Conservation (phyloP, 768 basidiomycete genomes). For the Serendipita indica region DNA sequence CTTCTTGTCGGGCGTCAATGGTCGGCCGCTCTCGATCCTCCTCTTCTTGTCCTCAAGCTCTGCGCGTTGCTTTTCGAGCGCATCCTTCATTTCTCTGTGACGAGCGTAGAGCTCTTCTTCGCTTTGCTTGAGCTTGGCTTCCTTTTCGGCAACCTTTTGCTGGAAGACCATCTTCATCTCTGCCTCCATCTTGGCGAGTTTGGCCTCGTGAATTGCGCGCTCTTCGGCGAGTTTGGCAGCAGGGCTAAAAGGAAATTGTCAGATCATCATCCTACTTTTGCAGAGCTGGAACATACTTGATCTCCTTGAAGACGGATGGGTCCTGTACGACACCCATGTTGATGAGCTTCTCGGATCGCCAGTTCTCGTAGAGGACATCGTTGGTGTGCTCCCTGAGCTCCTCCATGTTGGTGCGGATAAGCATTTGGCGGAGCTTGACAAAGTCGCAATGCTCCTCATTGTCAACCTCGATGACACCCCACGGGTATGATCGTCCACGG, state of each 20-base stretch:
- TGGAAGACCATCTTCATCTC: constrained; percentile 99
- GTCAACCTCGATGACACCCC: constrained; percentile 98
- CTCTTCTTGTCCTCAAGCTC: constrained; percentile 99
- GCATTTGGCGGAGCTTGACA: constrained; percentile 98
- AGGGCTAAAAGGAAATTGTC: constrained; percentile 40
- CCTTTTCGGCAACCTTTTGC: constrained; percentile 99
- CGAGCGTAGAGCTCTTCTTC: constrained; percentile 98
- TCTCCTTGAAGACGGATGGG: constrained; percentile 94
- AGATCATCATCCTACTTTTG: constrained; percentile 2
- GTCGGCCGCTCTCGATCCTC: constrained; percentile 85
- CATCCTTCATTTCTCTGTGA: constrained; percentile 99
- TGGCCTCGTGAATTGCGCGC: constrained; percentile 88
- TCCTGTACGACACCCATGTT: constrained; percentile 98
- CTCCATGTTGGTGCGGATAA: constrained; percentile 98
- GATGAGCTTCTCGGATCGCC: constrained; percentile 89
- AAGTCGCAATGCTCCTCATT: constrained; percentile 99
- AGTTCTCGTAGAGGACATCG: constrained; percentile 92
- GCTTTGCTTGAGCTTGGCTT: constrained; percentile 94
- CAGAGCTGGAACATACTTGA: constrained; percentile 57
- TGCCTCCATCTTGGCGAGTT: constrained; percentile 97
- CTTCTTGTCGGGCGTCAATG: constrained; percentile 81
- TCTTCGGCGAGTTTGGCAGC: constrained; percentile 94
- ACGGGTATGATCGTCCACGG: constrained; percentile 90
- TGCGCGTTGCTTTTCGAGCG: constrained; percentile 85
- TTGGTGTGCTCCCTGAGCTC: constrained; percentile 96